Evolutionary conservation across 805 yeast species (phyloP).

Genomic region (Candida mattraensis): DNA sequence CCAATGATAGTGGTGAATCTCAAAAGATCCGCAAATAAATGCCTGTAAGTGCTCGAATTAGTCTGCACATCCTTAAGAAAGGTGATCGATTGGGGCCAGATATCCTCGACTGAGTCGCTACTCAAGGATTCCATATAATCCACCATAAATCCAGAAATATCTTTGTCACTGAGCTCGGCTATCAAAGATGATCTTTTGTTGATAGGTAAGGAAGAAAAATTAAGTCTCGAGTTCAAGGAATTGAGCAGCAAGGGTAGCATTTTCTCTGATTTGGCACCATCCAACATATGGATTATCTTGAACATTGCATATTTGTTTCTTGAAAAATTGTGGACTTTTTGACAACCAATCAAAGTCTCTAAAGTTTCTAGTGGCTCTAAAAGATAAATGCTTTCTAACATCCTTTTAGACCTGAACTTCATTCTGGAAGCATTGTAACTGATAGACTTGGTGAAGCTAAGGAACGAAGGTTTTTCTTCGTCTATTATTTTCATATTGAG

Average conservation of each 20-base stretch:
- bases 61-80: conserved; percentile 61
- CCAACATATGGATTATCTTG: conserved; percentile 73
- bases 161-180: conserved; percentile 44
- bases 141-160: conserved; percentile 53
- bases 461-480: conserved; percentile 22
- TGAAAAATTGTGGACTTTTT: conserved; percentile 22
- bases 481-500: conserved; percentile 7
- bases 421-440: conserved; percentile 55
- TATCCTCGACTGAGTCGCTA: conserved; percentile 75
- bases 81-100: conserved; percentile 57
- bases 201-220: conserved; percentile 28
- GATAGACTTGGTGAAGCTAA: conserved; percentile 34
- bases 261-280: conserved; percentile 76
- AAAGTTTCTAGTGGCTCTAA: conserved; percentile 73
- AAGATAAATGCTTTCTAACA: conserved; percentile 62
- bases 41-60: conserved; percentile 47
- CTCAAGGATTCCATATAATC: conserved; percentile 67
- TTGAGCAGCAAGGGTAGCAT: conserved; percentile 69
- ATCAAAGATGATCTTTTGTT: conserved; percentile 46
- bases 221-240: conserved; percentile 50
- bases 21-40: conserved; percentile 52
- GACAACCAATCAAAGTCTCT: conserved; percentile 55
- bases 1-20: conserved; percentile 53
- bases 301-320: conserved; percentile 38
- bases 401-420: conserved; percentile 65